phyloP scores from a whole-genome alignment of 495 filamentous ascomycete genomes.

The Aspergillus cavernicola region DNA sequence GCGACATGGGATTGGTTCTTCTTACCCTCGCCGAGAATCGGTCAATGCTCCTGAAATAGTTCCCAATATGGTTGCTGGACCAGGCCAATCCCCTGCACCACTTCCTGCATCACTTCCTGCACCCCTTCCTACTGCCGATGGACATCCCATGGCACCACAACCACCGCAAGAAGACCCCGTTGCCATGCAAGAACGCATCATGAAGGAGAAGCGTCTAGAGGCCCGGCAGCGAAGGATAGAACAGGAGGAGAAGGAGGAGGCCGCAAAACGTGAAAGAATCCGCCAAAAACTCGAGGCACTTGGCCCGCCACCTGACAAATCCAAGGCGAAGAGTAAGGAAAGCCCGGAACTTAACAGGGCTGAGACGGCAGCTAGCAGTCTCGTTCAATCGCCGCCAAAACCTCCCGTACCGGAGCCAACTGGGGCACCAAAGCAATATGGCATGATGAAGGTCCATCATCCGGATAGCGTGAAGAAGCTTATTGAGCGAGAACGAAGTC shows the following conservation, averaged over 20 bases:
- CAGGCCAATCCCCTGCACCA: conserved; percentile 16
- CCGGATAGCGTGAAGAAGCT: conserved; percentile 45
- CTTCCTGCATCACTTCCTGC: too few relatives aligned
- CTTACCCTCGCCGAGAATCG: conserved; percentile 51
- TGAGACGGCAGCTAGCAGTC: conserved; percentile 21
- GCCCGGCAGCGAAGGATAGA: conserved; percentile 76
- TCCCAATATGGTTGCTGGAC: conserved; percentile 39
- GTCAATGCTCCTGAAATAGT: conserved; percentile 34
- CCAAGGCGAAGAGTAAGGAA: conserved; percentile 46
- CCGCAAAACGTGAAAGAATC: conserved; percentile 76
- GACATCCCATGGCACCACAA: conserved; percentile 29
- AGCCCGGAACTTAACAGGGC: conserved; percentile 26
- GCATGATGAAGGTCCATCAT: conserved; percentile 58
- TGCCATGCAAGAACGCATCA: conserved; percentile 73
- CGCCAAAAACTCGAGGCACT: conserved; percentile 76
- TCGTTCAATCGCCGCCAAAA: conserved; percentile 47
- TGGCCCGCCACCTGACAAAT: conserved; percentile 59
- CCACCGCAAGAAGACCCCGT: conserved; percentile 54
- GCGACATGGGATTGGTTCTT: conserved; percentile 23
- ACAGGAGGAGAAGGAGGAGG: conserved; percentile 76
- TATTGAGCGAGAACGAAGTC: conserved; percentile 34
- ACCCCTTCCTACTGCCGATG: conserved; percentile 19
- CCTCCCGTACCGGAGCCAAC: conserved; percentile 50
- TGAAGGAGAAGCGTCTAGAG: conserved; percentile 75
- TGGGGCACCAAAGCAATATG: conserved; percentile 53